phyloP scores from a whole-genome alignment of 176 grass and related monocot genomes.

The Oryza brachyantha region DNA sequence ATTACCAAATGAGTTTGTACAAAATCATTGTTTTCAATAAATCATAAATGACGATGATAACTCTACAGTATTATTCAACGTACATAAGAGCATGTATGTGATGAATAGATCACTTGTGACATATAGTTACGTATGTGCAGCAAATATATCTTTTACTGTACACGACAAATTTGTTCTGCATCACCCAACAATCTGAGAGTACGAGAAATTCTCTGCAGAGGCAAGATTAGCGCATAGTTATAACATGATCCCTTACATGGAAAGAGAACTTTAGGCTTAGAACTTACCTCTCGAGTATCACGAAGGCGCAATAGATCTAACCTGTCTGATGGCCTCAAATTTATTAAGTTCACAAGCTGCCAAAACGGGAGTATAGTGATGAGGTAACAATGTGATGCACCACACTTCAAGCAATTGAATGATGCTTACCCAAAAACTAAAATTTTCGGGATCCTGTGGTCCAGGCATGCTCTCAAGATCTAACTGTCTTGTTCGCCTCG shows the following conservation, averaged over 20 bases:
- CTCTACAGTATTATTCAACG: slow-evolving; percentile 15
- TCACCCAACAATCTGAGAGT: slow-evolving; percentile 55
- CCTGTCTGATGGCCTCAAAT: slow-evolving; percentile 78
- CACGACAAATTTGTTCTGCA: slow-evolving; percentile 72
- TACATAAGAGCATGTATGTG: slow-evolving; percentile 35
- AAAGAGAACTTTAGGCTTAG: background rate
- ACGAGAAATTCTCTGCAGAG: slow-evolving; percentile 70
- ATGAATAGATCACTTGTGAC: slow-evolving; percentile 48
- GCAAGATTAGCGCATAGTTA: slow-evolving; percentile 23
- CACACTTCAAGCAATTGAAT: slow-evolving; percentile 11
- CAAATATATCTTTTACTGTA: slow-evolving; percentile 63
- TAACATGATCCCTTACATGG: slow-evolving; percentile 13
- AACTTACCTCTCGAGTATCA: slow-evolving; percentile 70
- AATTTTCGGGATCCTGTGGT: slow-evolving; percentile 75
- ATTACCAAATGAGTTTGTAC: slow-evolving; percentile 10
- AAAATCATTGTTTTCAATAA: slow-evolving; percentile 36
- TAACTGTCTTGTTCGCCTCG: slow-evolving; percentile 57
- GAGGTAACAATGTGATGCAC: background rate
- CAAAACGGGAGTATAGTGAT: slow-evolving; percentile 14
- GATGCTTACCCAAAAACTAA: slow-evolving; percentile 88
- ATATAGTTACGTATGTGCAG: slow-evolving; percentile 20
- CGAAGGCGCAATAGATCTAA: slow-evolving; percentile 66
- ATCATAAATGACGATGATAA: slow-evolving; percentile 27
- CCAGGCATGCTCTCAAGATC: slow-evolving; percentile 81
- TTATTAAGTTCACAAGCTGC: slow-evolving; percentile 84